Base-by-base conservation (phyloP, 78 protist genomes). In the Emiliania huxleyi region DNA sequence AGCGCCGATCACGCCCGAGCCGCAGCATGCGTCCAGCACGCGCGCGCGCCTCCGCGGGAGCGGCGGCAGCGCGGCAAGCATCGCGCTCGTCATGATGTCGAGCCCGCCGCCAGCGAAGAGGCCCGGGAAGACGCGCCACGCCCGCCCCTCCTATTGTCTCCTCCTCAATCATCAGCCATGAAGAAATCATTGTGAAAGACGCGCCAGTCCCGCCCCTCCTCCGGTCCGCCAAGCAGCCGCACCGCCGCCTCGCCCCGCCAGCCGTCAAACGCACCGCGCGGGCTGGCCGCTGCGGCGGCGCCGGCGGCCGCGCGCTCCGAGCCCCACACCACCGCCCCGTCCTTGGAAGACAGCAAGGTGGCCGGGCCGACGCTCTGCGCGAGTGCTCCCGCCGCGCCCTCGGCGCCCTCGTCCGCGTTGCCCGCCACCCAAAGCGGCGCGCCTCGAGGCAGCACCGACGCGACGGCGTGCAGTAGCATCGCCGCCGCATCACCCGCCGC, bases 101-200 rank as follows among this genome's bases (percentile, higher is more conserved):
- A 81, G 56, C 35, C 56, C 89, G 40, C 89, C 89, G 35, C 89
- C 89, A 1, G 56, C 56, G 22, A 81, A 81, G 56, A 81, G 89
- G 0, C 89, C 89, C 38, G 89, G 89, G n/a, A 44, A 44, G 25
- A n/a, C 23, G 89, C 5, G 29, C 89, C 89, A 81, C 56, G 49
- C 35, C 46, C 4, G 85, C 44, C n/a, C 83, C 18, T 42, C 83
- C 8, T 8, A n/a, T n/a, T n/a, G n/a, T n/a, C n/a, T n/a, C n/a
- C n/a, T n/a, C n/a, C n/a, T n/a, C n/a, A n/a, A n/a, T n/a, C n/a
- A n/a, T n/a, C n/a, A n/a, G n/a, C n/a, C n/a, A n/a, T n/a, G n/a
- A n/a, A n/a, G n/a, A n/a, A n/a, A n/a, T n/a, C n/a, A n/a, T n/a
- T n/a, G n/a, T n/a, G n/a, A n/a, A n/a, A n/a, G n/a, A n/a, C n/a